phyloP scores from a whole-genome alignment of 202 grass and related monocot genomes.

The Elaeis oleifera region DNA sequence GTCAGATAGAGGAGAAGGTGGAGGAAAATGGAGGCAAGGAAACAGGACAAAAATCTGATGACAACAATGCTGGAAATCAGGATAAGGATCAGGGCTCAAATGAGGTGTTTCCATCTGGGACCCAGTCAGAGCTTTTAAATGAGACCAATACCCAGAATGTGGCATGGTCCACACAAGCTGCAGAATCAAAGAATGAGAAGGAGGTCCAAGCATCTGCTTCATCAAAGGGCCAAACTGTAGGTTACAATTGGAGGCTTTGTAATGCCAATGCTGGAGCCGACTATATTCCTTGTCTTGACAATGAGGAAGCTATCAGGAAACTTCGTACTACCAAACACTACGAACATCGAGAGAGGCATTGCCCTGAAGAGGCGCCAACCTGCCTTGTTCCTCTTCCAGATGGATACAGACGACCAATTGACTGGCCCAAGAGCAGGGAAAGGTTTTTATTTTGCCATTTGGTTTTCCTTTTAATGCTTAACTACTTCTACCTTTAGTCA shows the following conservation, averaged over 20 bases:
- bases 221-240: neutral
- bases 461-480: neutral
- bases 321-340: conserved; percentile 69
- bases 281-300: conserved; percentile 90
- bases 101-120: conserved; percentile 32
- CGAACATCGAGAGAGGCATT: conserved; percentile 78
- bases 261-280: conserved; percentile 41
- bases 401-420: conserved; percentile 46
- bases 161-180: conserved; percentile 45
- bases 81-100: conserved; percentile 4
- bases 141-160: conserved; percentile 29
- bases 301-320: conserved; percentile 50
- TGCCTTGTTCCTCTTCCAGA: conserved; percentile 64
- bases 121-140: conserved; percentile 40
- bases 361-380: conserved; percentile 37
- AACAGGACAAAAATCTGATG: too few relatives aligned
- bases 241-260: conserved; percentile 55
- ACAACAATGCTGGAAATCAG: too few relatives aligned
- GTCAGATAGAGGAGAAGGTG: conserved; percentile 1
- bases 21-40: conserved; percentile 17
- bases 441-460: conserved; percentile 26
- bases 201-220: conserved; percentile 29
- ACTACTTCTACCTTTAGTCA: neutral
- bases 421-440: conserved; percentile 77
- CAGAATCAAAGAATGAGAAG: conserved; percentile 48